Percentiles rank a stretch among this genome's conserved stretches.
phyloP scores from a whole-genome alignment of 352 stramenopile genomes.

The Globisporangium parvum region DNA sequence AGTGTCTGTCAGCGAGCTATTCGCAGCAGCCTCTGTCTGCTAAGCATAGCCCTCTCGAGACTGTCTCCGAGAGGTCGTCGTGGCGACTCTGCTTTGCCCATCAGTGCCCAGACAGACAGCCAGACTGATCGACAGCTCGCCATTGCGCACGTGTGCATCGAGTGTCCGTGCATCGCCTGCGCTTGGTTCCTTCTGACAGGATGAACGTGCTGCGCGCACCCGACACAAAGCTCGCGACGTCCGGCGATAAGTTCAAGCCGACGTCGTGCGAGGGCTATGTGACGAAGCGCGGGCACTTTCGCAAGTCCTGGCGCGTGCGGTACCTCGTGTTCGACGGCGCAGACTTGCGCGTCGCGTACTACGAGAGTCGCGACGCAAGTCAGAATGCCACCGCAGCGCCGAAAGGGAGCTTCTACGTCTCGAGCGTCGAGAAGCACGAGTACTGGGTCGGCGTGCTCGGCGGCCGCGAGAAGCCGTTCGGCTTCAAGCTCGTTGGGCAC shows the following conservation, averaged over 20 bases:
- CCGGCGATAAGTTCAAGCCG: conserved; percentile 34
- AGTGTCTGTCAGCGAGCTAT: too few relatives aligned
- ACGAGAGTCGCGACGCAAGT: conserved; percentile 57
- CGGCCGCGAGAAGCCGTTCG: conserved; percentile 65
- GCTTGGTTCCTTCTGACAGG: not conserved
- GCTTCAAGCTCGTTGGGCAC: conserved; percentile 83
- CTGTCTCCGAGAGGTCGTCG: too few relatives aligned
- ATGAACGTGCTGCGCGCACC: conserved; percentile 68
- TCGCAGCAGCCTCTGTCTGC: too few relatives aligned
- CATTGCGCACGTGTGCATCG: too few relatives aligned
- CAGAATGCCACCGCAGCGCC: conserved; percentile 19
- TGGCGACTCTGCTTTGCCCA: too few relatives aligned
- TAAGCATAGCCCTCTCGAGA: too few relatives aligned
- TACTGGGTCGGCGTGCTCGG: conserved; percentile 67
- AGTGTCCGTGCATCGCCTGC: not conserved
- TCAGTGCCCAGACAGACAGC: too few relatives aligned
- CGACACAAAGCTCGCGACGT: conserved; percentile 16
- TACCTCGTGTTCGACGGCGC: conserved; percentile 73
- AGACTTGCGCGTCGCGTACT: conserved; percentile 68
- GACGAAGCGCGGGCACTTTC: conserved; percentile 78
- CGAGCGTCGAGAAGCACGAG: conserved; percentile 73
- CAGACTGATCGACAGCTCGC: not conserved
- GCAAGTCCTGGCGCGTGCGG: conserved; percentile 79
- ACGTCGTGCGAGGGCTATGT: conserved; percentile 85
- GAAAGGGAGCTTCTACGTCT: conserved; percentile 76